Percentiles rank a stretch among this genome's conserved stretches.
Conservation (phyloP, 176 grass and related monocot genomes). For the Triticum timopheevii region DNA sequence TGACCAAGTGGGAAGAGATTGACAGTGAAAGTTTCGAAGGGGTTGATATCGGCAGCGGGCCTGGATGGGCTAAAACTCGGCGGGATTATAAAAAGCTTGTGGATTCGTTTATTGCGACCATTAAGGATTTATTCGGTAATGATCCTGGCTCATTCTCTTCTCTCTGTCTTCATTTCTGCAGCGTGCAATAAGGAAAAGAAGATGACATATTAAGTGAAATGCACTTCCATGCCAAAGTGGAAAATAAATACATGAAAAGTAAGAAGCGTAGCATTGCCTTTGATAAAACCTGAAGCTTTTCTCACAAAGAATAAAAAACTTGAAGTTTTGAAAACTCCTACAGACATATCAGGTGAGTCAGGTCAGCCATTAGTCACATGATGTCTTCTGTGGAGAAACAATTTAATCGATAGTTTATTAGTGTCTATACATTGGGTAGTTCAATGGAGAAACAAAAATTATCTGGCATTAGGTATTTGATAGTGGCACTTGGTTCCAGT, state of each 20-base stretch:
- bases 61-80: conserved; percentile 13
- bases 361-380: background rate
- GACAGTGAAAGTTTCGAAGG: conserved; percentile 47
- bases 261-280: background rate
- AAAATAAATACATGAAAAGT: background rate
- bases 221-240: background rate
- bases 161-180: conserved; percentile 1
- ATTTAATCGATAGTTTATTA: no score
- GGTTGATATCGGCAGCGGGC: conserved; percentile 43
- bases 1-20: conserved; percentile 26
- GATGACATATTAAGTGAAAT: background rate
- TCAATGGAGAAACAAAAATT: background rate
- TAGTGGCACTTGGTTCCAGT: background rate
- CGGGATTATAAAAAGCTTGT: background rate
- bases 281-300: background rate
- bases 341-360: background rate
- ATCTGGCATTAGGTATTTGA: conserved; percentile 8
- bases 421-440: background rate
- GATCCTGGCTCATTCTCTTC: conserved; percentile 9
- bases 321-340: background rate
- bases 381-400: background rate
- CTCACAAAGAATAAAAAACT: background rate
- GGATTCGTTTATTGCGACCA: conserved; percentile 30
- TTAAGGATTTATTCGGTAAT: conserved; percentile 41
- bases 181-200: background rate